Evolutionary conservation across 1,284 basidiomycete species (phyloP).

Genomic region (Ustilago hordei): DNA sequence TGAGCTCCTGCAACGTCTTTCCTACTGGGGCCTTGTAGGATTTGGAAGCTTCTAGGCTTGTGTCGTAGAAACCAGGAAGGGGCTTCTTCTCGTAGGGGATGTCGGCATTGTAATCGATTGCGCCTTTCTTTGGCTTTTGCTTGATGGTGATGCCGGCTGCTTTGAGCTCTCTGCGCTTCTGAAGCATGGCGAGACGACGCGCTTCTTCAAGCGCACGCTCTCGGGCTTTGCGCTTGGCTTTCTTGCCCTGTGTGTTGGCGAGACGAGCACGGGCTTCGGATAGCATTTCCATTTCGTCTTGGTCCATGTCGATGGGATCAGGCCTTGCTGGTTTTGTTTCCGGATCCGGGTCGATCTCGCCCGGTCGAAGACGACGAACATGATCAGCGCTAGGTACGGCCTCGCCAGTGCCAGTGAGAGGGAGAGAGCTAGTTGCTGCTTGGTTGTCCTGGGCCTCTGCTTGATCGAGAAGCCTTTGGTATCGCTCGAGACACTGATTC

Average conservation of each 20-base stretch:
- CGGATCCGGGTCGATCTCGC: conserved; percentile 98
- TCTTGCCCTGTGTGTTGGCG: conserved; percentile 99
- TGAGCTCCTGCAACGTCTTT: conserved; percentile 76
- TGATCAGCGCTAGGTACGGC: conserved; percentile 90
- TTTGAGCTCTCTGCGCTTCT: conserved; percentile 97
- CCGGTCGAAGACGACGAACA: conserved; percentile 86
- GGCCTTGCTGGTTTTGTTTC: conserved; percentile 97
- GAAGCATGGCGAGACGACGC: conserved; percentile 89
- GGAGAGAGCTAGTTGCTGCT: conserved; percentile 68
- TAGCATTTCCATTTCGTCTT: conserved; percentile 99
- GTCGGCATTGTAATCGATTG: conserved; percentile 99
- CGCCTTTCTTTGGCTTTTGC: conserved; percentile 89
- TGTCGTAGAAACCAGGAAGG: conserved; percentile 95
- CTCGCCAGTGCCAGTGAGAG: conserved; percentile 82
- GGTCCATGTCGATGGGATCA: conserved; percentile 99
- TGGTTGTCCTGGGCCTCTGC: conserved; percentile 74
- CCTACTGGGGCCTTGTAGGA: conserved; percentile 88
- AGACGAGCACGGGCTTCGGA: conserved; percentile 97
- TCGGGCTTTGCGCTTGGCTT: conserved; percentile 97
- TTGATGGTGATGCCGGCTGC: conserved; percentile 86
- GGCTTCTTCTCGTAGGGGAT: conserved; percentile 99
- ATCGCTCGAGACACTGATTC: conserved; percentile 96
- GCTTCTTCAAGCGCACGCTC: conserved; percentile 89
- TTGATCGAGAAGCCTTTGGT: conserved; percentile 96
- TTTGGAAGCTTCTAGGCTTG: conserved; percentile 91